These are phyloP conservation scores for Crithidia acanthocephali DNA, from an alignment of 208 protist species.

Conservation along the genomic window DNA sequence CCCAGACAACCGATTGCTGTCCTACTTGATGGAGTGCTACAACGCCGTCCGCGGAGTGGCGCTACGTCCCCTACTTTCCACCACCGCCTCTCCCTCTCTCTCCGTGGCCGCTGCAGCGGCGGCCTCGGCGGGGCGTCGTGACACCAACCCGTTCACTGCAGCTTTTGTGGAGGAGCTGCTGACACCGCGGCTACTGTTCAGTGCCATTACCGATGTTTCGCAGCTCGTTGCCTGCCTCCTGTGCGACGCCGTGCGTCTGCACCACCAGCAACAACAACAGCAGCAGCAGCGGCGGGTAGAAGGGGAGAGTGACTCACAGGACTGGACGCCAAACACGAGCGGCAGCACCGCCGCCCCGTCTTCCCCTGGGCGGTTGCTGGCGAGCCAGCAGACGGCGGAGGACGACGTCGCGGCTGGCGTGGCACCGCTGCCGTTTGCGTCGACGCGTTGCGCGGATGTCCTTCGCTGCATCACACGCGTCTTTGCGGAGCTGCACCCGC, in stretches of 20 bases:
- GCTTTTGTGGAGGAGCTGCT: constrained; percentile 51
- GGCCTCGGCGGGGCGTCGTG: constrained; percentile 3
- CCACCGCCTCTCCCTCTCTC: background rate
- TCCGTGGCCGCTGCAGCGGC: constrained; percentile 5
- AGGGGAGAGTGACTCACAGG: too few relatives aligned
- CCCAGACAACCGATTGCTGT: constrained; percentile 29
- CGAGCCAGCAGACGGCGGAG: constrained; percentile 8
- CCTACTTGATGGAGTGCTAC: constrained; percentile 24
- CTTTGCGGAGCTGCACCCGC: constrained; percentile 40
- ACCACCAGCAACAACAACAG: constrained; percentile 13
- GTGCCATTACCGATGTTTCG: constrained; percentile 47
- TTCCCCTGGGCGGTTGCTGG: background rate
- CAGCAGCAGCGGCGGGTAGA: background rate
- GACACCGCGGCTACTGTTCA: constrained; percentile 56
- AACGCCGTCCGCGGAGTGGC: constrained; percentile 17
- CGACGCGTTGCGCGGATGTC: constrained; percentile 43
- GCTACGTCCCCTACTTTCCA: constrained; percentile 1
- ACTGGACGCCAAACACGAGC: constrained; percentile 9
- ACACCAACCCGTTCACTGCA: constrained; percentile 20
- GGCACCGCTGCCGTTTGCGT: constrained; percentile 42
- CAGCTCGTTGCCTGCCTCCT: constrained; percentile 72
- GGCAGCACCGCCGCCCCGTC: constrained; percentile 3
- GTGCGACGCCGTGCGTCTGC: constrained; percentile 61
- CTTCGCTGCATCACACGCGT: constrained; percentile 48
- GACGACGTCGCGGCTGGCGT: constrained; percentile 9